These are phyloP conservation scores for Anthracocystis panici-leucophaei DNA, from an alignment of 1,284 basidiomycete species.

Conservation along the genomic window DNA sequence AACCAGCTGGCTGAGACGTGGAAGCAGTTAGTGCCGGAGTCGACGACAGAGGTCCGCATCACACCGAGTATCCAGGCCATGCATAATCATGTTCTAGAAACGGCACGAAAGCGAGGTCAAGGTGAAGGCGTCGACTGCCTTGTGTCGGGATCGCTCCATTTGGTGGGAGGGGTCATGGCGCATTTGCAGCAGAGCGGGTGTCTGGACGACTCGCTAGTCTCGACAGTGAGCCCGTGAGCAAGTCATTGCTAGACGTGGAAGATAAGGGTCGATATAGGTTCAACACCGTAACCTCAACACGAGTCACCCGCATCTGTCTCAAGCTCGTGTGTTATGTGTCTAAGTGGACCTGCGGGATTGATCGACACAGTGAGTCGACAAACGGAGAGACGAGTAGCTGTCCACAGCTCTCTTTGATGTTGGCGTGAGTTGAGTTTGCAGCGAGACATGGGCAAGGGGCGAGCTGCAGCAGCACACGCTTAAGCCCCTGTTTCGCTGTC, in stretches of 20 bases:
- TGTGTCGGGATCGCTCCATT: constrained; percentile 91
- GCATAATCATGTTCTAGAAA: constrained; percentile 35
- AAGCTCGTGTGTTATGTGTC: neutral
- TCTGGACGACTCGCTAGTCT: constrained; percentile 59
- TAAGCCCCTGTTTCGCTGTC: constrained; percentile 4
- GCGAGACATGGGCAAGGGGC: constrained; percentile 2
- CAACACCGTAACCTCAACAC: constrained; percentile 4
- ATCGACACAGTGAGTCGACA: neutral
- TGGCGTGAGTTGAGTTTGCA: no score
- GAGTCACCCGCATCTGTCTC: neutral
- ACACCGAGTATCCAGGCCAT: constrained; percentile 91
- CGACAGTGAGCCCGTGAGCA: constrained; percentile 31
- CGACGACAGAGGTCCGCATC: constrained; percentile 73
- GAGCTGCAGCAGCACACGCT: neutral
- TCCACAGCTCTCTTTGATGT: neutral
- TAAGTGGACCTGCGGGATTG: neutral
- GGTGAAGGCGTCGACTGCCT: constrained; percentile 75
- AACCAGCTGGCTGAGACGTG: constrained; percentile 59
- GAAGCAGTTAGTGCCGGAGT: constrained; percentile 36
- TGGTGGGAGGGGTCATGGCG: constrained; percentile 91
- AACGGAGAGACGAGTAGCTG: neutral
- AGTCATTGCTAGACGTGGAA: neutral
- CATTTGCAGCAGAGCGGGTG: constrained; percentile 58
- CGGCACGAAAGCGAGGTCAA: constrained; percentile 72
- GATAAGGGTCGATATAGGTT: neutral